These are phyloP conservation scores for Trypanosoma congolense DNA, from an alignment of 208 protist species.

Conservation along the genomic window DNA sequence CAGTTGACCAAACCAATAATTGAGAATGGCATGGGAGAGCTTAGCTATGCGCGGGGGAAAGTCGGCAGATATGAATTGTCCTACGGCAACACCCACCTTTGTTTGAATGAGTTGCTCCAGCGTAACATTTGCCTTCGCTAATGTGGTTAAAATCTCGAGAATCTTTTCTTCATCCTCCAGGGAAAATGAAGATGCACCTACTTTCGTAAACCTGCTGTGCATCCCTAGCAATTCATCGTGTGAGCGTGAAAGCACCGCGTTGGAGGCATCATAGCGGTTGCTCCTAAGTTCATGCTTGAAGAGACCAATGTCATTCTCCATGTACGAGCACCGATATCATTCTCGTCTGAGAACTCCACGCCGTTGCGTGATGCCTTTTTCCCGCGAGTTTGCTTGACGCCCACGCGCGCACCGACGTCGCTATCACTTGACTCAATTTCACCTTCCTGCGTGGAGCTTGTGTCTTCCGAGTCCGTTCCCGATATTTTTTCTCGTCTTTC, in stretches of 20 bases:
- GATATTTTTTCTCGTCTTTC: background rate
- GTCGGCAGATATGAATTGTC: conserved; percentile 34
- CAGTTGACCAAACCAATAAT: conserved; percentile 71
- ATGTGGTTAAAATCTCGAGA: conserved; percentile 33
- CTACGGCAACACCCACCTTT: conserved; percentile 53
- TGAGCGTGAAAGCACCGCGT: too few species aligned
- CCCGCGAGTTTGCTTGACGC: too few species aligned
- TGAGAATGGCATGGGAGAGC: conserved; percentile 55
- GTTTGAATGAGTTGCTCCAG: conserved; percentile 53
- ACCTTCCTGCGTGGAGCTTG: background rate
- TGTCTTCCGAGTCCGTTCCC: background rate
- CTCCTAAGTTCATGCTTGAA: too few species aligned
- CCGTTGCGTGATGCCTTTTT: too few species aligned
- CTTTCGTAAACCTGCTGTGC: conserved; percentile 2
- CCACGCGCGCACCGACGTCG: too few species aligned
- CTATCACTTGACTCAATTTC: too few species aligned
- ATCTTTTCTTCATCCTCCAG: conserved; percentile 24
- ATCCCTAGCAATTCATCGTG: too few species aligned
- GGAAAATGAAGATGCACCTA: conserved; percentile 1
- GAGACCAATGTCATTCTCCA: too few species aligned
- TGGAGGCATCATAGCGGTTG: too few species aligned
- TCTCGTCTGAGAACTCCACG: too few species aligned
- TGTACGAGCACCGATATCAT: too few species aligned
- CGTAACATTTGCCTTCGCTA: conserved; percentile 39
- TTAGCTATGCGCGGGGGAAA: conserved; percentile 35